Conservation (phyloP, 2,329 filamentous ascomycete genomes). For the Colletotrichum sp. region DNA sequence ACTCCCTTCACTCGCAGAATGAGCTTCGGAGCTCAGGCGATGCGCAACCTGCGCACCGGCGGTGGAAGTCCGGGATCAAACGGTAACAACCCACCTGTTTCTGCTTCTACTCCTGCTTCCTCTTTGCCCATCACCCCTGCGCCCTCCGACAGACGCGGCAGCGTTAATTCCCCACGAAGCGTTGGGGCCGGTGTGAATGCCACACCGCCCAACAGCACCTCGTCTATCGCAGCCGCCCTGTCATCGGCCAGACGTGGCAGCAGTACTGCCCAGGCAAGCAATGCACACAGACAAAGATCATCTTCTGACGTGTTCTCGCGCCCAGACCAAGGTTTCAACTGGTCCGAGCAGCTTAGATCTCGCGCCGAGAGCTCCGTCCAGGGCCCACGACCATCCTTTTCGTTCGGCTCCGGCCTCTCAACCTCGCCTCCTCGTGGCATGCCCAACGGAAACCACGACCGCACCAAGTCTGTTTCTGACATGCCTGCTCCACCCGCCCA, state of each 20-base stretch:
- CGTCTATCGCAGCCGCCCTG: slow-evolving; percentile 36
- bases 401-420: slow-evolving; percentile 51
- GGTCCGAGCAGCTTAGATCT: slow-evolving; percentile 92
- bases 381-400: slow-evolving; percentile 62
- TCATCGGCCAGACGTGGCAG: slow-evolving; percentile 39
- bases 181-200: slow-evolving; percentile 5
- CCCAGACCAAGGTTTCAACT: slow-evolving; percentile 91
- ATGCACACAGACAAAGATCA: slow-evolving; percentile 58
- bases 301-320: slow-evolving; percentile 68
- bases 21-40: slow-evolving; percentile 85
- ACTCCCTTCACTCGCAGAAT: slow-evolving; percentile 84
- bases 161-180: not conserved
- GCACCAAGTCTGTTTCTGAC: slow-evolving; percentile 72
- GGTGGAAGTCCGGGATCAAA: slow-evolving; percentile 65
- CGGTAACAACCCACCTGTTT: slow-evolving; percentile 58
- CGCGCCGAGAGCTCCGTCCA: slow-evolving; percentile 82
- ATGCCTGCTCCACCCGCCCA: slow-evolving; percentile 62
- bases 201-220: slow-evolving; percentile 33
- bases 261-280: slow-evolving; percentile 61
- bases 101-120: slow-evolving; percentile 37
- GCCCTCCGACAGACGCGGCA: slow-evolving; percentile 30
- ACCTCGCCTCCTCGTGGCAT: slow-evolving; percentile 46
- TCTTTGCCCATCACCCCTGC: slow-evolving; percentile 35
- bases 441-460: slow-evolving; percentile 55
- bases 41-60: slow-evolving; percentile 68